Evolutionary conservation across 805 yeast genomes (phyloP), one percentile per base, ranked within the genome.

Genomic region (Pichia nanzhaoensis): DNA sequence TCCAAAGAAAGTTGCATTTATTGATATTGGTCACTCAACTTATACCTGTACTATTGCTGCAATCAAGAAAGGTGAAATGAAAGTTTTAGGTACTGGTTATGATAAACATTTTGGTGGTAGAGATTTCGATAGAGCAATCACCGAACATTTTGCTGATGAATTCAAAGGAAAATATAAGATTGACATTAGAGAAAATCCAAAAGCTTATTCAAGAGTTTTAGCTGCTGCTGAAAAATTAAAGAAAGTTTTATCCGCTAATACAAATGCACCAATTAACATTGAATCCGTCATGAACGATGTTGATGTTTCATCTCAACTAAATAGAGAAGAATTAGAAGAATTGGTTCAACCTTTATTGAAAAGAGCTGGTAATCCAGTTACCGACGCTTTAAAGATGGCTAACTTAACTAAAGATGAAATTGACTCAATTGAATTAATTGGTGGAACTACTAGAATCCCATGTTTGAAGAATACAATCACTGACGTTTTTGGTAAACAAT

Each of bases 371-470:
- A 75, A 69, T 39, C 97, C 98, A 60, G 75, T 90, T 57, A 84
- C 84, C 67, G 64, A 69, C 43, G 98, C 98, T 51, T 74, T 93
- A 63, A 75, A 76, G 59, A 81, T 78, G 62, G 93, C 99, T 47
- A 83, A 84, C 49, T 64, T 93, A 50, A 61, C 78, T 32, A 70
- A 73, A 51, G 85, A 71, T 21, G 95, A 90, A 49, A 70, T 93
- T 50, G 96, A 90, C 70, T 80, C 89, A 43, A 82, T 93, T 56
- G 99, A 93, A 74, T 81, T 93, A 50, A 84, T 93, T 64, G 99
- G 99, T 73, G 99, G 99, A 58, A 85, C 95, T 66, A 86, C 97
- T 57, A 89, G 99, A 78, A 95, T 93, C 55, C 99, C 99, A 65
- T 71, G 85, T 45, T 74, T 93, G 65, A 93, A 93, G 78, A 77